Evolutionary conservation across 805 yeast genomes (phyloP), one percentile per base, ranked within the genome.

Genomic region (Candida loeiensis): DNA sequence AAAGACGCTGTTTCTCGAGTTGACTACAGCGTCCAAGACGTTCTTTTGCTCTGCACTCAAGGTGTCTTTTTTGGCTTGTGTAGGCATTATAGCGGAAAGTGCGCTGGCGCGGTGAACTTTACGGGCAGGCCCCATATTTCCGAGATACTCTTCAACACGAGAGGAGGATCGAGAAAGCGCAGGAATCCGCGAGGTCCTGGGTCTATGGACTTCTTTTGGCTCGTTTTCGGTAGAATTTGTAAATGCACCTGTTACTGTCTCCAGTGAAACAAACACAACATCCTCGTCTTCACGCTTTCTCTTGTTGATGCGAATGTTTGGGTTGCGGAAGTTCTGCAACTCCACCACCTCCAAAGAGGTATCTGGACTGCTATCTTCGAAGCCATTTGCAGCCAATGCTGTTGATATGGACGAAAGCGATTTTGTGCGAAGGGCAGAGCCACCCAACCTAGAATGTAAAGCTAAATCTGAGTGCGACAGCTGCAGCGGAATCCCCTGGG

Each of bases 1-100:
- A 49, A 85, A 85, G 1, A 85, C 69, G 46, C 75, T 83, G 32
- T 64, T 52, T 2, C 73, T 69, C 16, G 72, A 71, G 12, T 69
- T 59, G 5, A 82, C 69, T 6, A 80, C 79, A 9, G 72, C 55
- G 16, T 73, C 66, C 6, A 84, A 48, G 5, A 85, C 77, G 15
- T 53, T 49, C 4, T 47, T 26, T 55, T 77, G 83, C 41, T 76
- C 81, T 2, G 52, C 56, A 47, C 69, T 54, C 30, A 59, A 43
- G 3, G 41, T 11, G n/a, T 33, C 31, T 1, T 30, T 24, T 6
- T 21, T 36, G 19, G 37, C 40, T 46, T 27, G 19, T 15, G 39
- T 21, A 7, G 24, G 24, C n/a, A n/a, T n/a, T n/a, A n/a, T n/a
- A n/a, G n/a, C n/a, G n/a, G n/a, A n/a, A n/a, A n/a, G n/a, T n/a